phyloP scores from a whole-genome alignment of 768 basidiomycete genomes.

The Auricularia heimuer region DNA sequence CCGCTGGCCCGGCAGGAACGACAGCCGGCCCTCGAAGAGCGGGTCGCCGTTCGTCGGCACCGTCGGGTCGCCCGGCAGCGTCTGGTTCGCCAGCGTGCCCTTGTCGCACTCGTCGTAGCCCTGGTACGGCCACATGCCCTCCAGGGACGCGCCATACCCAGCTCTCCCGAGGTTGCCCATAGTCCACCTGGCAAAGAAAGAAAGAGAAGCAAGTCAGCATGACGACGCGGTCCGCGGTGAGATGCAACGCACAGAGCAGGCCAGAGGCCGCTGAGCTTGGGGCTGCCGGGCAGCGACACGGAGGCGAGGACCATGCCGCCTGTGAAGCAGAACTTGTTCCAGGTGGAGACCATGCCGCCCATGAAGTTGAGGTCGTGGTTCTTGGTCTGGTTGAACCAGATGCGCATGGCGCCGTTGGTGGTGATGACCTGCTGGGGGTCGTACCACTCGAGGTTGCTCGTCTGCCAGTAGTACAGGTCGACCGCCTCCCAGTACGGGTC shows the following conservation, averaged over 20 bases:
- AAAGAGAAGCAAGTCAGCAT: background rate
- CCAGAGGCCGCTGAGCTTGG: constrained; percentile 54
- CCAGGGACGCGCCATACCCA: constrained; percentile 69
- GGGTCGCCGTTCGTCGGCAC: constrained; percentile 59
- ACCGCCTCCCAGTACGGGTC: constrained; percentile 87
- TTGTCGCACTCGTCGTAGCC: constrained; percentile 75
- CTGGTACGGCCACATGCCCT: constrained; percentile 40
- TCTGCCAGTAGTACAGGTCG: constrained; percentile 69
- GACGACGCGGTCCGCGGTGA: no score
- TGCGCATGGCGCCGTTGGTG: constrained; percentile 57
- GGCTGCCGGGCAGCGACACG: constrained; percentile 59
- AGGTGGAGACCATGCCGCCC: constrained; percentile 54
- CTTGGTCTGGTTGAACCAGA: constrained; percentile 47
- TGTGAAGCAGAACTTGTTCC: constrained; percentile 93
- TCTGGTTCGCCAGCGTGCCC: constrained; percentile 83
- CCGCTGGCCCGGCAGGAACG: constrained; percentile 81
- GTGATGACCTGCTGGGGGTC: constrained; percentile 74
- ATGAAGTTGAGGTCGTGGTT: constrained; percentile 67
- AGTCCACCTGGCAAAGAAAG: constrained; percentile 31
- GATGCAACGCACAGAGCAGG: constrained; percentile 40
- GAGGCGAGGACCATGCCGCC: constrained; percentile 20
- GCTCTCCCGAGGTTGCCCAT: constrained; percentile 82
- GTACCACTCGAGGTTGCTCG: constrained; percentile 28
- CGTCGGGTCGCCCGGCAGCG: constrained; percentile 50
- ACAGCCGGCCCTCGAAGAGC: constrained; percentile 43